Base-by-base conservation (phyloP, 148 eudicot species). In the Fallopia convolvulus region DNA sequence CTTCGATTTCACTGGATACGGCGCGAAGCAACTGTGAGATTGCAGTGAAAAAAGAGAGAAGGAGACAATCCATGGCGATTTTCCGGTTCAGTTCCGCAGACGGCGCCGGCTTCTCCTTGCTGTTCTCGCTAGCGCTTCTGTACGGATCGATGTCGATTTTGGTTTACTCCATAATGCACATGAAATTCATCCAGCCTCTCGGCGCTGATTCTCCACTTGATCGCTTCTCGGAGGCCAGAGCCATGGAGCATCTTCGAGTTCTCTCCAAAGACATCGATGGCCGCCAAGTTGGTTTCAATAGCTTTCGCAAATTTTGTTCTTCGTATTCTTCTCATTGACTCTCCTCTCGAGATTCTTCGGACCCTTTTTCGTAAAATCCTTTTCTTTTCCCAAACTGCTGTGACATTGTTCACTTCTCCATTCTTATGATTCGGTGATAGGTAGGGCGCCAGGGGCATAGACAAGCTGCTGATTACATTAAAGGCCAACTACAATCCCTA, bases 391-490 rank as follows among this genome's bases (percentile, higher is more conserved):
- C 39, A 23, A 18, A 30, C 6, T 11, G 39, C 30, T 30, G 40
- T 61, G 44, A 53, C 46, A 6, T 58, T 56, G 26, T 47, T 20
- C 12, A 30, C 30, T 32, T 58, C 47, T n/a, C 61, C 53, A 11
- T 76, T 58, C 39, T 15, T 30, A 17, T 53, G 58, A 48, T 76
- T 79, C 39, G 23, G 5, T 21, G 17, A 73, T 77, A 95, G 99
- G 97, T 87, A 84, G 99, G 99, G 76, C 91, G 93, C 60, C 90
- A 85, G 68, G 99, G 99, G 53, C 81, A 92, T 81, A 79, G 74
- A 72, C 90, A 88, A 82, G 99, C 99, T 32, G 99, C 91, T 70
- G 83, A 78, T 33, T 95, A 95, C 77, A 95, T 95, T 48, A 93
- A 75, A 75, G 77, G 70, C 8, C 94, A 93, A 76, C 84, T 95